phyloP scores from a whole-genome alignment of 2,329 filamentous ascomycete species.

The Cladosporium sp. region DNA sequence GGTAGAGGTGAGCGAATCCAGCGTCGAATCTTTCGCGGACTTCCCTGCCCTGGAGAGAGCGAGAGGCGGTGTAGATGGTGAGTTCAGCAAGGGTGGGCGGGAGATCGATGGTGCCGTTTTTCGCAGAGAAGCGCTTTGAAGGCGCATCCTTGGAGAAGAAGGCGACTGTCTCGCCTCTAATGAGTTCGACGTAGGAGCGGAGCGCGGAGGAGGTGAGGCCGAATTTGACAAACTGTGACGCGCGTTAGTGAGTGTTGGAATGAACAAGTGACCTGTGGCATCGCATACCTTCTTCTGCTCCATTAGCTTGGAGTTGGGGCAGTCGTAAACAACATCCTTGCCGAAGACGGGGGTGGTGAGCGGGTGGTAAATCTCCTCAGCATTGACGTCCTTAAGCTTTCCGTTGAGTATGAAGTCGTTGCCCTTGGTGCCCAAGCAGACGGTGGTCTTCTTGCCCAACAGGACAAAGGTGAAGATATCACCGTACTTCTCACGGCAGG shows the following conservation, averaged over 20 bases:
- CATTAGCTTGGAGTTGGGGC: slow-evolving; percentile 87
- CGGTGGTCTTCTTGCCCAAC: slow-evolving; percentile 83
- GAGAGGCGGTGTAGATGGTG: slow-evolving; percentile 84
- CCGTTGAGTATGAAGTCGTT: slow-evolving; percentile 92
- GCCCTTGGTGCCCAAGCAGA: slow-evolving; percentile 73
- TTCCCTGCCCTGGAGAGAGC: slow-evolving; percentile 77
- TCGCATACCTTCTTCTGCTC: slow-evolving; percentile 83
- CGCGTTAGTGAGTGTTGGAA: slow-evolving; percentile 16
- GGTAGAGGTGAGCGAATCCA: slow-evolving; percentile 75
- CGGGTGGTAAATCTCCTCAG: slow-evolving; percentile 83
- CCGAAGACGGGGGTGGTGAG: slow-evolving; percentile 71
- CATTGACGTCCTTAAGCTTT: slow-evolving; percentile 82
- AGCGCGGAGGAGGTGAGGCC: slow-evolving; percentile 72
- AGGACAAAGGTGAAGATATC: slow-evolving; percentile 87
- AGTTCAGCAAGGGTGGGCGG: slow-evolving; percentile 75
- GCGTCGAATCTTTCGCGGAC: slow-evolving; percentile 76
- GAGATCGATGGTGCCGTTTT: slow-evolving; percentile 62
- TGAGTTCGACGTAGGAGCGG: slow-evolving; percentile 71
- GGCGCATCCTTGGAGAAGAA: slow-evolving; percentile 64
- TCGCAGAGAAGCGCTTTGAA: slow-evolving; percentile 30
- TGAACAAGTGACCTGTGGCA: not conserved
- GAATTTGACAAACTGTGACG: slow-evolving; percentile 69
- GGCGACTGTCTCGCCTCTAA: slow-evolving; percentile 66
- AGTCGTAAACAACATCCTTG: slow-evolving; percentile 83
- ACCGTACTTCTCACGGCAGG: slow-evolving; percentile 73